Conservation (phyloP, 495 filamentous ascomycete genomes). For the Polyplosphaeria fusca region DNA sequence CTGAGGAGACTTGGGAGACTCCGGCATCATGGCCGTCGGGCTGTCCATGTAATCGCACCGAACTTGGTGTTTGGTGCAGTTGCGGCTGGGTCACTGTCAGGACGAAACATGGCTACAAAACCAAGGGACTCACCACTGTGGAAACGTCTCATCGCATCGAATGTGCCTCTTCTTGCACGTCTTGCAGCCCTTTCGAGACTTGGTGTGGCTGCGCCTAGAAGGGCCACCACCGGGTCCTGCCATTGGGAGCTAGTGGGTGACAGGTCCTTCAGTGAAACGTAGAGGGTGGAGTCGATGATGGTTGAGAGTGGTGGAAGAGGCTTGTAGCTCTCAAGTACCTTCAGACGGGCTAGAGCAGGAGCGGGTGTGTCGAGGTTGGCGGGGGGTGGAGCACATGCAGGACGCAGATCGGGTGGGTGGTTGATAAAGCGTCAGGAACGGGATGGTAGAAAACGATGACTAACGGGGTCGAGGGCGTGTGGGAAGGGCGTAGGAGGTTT, state of each 20-base stretch:
- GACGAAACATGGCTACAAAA: neutral
- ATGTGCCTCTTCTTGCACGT: constrained; percentile 98
- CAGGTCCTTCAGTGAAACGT: neutral
- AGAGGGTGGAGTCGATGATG: neutral
- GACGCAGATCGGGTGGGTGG: constrained; percentile 30
- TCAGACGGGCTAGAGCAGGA: neutral
- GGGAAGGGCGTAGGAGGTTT: constrained; percentile 24
- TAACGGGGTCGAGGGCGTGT: constrained; percentile 18
- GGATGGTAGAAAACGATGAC: constrained; percentile 25
- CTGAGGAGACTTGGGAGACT: constrained; percentile 57
- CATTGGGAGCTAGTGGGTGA: constrained; percentile 44
- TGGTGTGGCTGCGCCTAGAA: constrained; percentile 83
- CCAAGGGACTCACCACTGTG: constrained; percentile 79
- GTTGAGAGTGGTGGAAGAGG: neutral
- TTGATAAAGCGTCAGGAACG: constrained; percentile 17
- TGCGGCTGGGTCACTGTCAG: constrained; percentile 60
- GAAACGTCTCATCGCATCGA: constrained; percentile 94
- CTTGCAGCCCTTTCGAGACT: constrained; percentile 94
- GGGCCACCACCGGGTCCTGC: constrained; percentile 71
- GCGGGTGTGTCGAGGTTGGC: constrained; percentile 8
- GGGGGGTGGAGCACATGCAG: constrained; percentile 31
- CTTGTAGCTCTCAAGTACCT: neutral
- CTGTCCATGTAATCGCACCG: constrained; percentile 95
- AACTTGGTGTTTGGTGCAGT: constrained; percentile 98
- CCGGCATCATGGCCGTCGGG: constrained; percentile 56